Conservation (phyloP, 768 basidiomycete genomes). For the Lactarius deliciosus region DNA sequence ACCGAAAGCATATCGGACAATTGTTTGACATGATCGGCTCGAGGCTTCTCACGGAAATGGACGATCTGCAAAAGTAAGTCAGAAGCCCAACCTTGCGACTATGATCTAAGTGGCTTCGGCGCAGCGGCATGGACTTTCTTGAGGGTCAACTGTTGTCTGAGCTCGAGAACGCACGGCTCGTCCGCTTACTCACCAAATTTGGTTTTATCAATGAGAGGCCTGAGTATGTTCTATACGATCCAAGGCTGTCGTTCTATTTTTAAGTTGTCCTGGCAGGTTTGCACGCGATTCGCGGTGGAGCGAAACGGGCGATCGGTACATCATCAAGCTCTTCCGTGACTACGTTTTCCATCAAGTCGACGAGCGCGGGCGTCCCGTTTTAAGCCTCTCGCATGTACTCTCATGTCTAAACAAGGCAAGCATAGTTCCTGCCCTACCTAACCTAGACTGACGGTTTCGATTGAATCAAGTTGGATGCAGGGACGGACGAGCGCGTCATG, state of each 20-base stretch:
- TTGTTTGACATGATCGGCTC: conserved; percentile 78
- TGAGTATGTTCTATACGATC: conserved; percentile 60
- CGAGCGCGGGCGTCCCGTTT: conserved; percentile 81
- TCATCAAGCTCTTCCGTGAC: conserved; percentile 97
- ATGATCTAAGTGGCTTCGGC: conserved; percentile 1
- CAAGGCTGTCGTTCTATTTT: neutral
- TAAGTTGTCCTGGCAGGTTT: conserved; percentile 53
- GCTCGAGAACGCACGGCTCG: conserved; percentile 90
- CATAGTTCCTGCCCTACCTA: neutral
- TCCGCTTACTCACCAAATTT: conserved; percentile 88
- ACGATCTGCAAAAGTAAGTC: conserved; percentile 74
- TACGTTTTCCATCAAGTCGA: conserved; percentile 98
- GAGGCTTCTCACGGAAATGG: conserved; percentile 73
- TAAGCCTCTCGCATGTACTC: conserved; percentile 89
- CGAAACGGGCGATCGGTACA: conserved; percentile 96
- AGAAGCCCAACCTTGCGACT: conserved; percentile 9
- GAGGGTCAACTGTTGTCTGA: conserved; percentile 85
- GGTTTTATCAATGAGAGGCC: conserved; percentile 99
- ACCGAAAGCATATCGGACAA: conserved; percentile 66
- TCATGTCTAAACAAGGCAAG: conserved; percentile 90
- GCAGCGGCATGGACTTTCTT: conserved; percentile 74
- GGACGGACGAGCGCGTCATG: conserved; percentile 93
- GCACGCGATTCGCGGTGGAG: conserved; percentile 97
- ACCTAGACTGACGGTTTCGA: conserved; percentile 3
- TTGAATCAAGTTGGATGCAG: conserved; percentile 76